phyloP scores from a whole-genome alignment of 2,329 filamentous ascomycete species.

The Monosporascus sp. region DNA sequence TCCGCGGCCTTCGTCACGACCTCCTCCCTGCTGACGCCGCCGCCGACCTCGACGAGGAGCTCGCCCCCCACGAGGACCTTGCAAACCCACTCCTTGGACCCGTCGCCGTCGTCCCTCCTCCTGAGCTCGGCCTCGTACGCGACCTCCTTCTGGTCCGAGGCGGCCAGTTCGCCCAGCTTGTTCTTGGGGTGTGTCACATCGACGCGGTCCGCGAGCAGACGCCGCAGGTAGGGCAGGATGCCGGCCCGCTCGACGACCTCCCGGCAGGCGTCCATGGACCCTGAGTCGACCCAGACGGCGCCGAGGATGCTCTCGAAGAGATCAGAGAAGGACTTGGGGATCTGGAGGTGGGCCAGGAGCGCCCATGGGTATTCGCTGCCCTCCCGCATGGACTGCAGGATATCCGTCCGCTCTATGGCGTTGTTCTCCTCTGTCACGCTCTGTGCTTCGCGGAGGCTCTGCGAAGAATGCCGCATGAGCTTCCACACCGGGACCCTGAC shows the following conservation, averaged over 20 bases:
- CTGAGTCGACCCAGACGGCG: slow-evolving; percentile 78
- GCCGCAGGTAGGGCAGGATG: slow-evolving; percentile 56
- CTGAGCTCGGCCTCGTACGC: slow-evolving; percentile 41
- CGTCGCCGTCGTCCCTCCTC: slow-evolving; percentile 5
- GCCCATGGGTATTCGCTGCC: slow-evolving; percentile 69
- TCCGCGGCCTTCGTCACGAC: slow-evolving; percentile 51
- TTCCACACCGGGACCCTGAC: slow-evolving; percentile 53
- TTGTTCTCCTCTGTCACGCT: slow-evolving; percentile 40
- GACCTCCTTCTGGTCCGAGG: slow-evolving; percentile 37
- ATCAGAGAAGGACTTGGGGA: slow-evolving; percentile 78
- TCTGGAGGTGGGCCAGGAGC: slow-evolving; percentile 56
- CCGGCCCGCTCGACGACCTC: slow-evolving; percentile 58
- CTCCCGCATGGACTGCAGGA: slow-evolving; percentile 45
- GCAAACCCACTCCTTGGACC: slow-evolving; percentile 31
- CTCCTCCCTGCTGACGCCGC: slow-evolving; percentile 45
- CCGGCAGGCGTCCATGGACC: slow-evolving; percentile 54
- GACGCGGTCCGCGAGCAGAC: slow-evolving; percentile 54
- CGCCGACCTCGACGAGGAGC: slow-evolving; percentile 38
- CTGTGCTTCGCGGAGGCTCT: slow-evolving; percentile 42
- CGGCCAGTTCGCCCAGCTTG: slow-evolving; percentile 56
- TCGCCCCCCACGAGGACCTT: slow-evolving; percentile 42
- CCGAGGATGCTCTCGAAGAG: slow-evolving; percentile 76
- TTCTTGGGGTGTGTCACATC: slow-evolving; percentile 63
- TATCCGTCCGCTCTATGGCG: slow-evolving; percentile 36
- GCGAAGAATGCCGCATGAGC: slow-evolving; percentile 58